Evolutionary conservation across 1,139 yeast species (phyloP).

Genomic region (Magnusiomyces tetraspermus): DNA sequence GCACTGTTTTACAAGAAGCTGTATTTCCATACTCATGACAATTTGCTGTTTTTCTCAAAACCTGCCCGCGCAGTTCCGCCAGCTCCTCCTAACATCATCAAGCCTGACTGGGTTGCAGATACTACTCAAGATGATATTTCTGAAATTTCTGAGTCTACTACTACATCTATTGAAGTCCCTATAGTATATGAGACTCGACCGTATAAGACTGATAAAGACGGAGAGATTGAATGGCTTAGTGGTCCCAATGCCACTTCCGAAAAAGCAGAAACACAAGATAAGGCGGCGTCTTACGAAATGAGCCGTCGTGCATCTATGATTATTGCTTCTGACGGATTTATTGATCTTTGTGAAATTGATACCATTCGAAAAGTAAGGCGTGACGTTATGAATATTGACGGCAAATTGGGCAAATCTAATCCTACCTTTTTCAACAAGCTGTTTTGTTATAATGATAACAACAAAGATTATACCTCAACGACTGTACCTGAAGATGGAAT

Average conservation of each 20-base stretch:
- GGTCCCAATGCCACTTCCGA: constrained; percentile 26
- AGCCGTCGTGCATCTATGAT: constrained; percentile 52
- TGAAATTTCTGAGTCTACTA: constrained; percentile 17
- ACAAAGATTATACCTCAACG: constrained; percentile 3
- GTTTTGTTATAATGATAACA: background rate
- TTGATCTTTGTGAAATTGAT: constrained; percentile 49
- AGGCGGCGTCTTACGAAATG: constrained; percentile 49
- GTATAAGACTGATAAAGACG: constrained; percentile 36
- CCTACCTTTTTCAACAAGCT: constrained; percentile 5
- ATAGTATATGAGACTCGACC: constrained; percentile 42
- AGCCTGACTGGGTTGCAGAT: background rate
- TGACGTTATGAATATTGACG: constrained; percentile 13
- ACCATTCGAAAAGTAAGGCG: constrained; percentile 25
- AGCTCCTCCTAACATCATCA: constrained; percentile 28
- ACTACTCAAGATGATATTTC: background rate
- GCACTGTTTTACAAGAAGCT: constrained; percentile 45
- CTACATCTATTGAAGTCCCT: constrained; percentile 27
- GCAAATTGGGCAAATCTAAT: constrained; percentile 6
- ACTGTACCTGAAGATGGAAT: constrained; percentile 21
- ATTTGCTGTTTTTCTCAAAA: constrained; percentile 50
- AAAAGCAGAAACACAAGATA: constrained; percentile 45
- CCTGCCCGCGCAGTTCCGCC: constrained; percentile 57
- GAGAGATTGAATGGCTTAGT: constrained; percentile 55
- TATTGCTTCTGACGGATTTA: constrained; percentile 48
- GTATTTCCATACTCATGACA: constrained; percentile 56